Conservation (phyloP, 768 basidiomycete species). For the Suillus brevipes region DNA sequence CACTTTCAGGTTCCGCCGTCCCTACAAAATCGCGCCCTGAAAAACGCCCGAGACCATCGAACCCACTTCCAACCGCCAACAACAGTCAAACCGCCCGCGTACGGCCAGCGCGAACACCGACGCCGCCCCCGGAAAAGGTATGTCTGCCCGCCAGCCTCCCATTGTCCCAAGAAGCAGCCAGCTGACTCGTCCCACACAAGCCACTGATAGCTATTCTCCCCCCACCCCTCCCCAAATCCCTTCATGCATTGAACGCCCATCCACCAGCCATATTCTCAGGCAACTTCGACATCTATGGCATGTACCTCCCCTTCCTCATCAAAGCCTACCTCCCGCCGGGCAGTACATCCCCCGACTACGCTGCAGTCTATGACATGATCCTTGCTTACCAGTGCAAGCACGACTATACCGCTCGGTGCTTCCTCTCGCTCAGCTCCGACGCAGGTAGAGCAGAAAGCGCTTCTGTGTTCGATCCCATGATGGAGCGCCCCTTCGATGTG, state of each 20-base stretch:
- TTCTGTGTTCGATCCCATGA: constrained; percentile 35
- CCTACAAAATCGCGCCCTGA: not conserved
- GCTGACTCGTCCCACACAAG: not conserved
- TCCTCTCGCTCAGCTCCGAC: constrained; percentile 21
- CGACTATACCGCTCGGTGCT: constrained; percentile 37
- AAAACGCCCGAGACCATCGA: not conserved
- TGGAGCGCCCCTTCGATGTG: constrained; percentile 36
- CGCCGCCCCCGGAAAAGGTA: not conserved
- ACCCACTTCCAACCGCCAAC: not conserved
- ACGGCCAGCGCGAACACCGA: not conserved
- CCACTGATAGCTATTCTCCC: not conserved
- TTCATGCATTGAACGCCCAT: not conserved
- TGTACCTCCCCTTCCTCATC: constrained; percentile 38
- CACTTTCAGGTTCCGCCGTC: not conserved
- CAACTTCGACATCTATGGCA: constrained; percentile 42
- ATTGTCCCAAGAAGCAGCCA: not conserved
- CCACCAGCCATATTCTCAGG: constrained; percentile 27
- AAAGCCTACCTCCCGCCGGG: constrained; percentile 33
- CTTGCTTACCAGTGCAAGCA: constrained; percentile 39
- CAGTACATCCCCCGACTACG: constrained; percentile 27
- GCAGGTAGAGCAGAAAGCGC: constrained; percentile 27
- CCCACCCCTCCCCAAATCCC: constrained; percentile 1
- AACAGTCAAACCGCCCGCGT: not conserved
- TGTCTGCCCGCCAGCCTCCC: not conserved
- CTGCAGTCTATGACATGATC: constrained; percentile 35